These are phyloP conservation scores for Canavalia ensiformis DNA, from an alignment of 306 rosid genomes.

Conservation along the genomic window DNA sequence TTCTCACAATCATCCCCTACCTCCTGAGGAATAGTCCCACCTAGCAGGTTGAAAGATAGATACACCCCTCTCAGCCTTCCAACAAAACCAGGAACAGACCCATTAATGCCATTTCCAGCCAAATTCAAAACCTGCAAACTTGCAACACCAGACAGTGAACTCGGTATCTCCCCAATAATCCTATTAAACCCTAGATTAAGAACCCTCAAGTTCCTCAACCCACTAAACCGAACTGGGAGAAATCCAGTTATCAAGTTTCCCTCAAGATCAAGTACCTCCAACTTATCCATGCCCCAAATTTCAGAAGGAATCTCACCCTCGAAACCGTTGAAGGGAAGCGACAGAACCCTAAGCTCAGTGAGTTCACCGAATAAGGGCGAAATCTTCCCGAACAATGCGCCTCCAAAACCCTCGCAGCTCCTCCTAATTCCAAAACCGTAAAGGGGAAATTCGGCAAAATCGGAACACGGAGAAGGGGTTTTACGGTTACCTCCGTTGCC, in stretches of 20 bases:
- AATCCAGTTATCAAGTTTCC: slow-evolving; percentile 68
- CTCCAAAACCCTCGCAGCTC: slow-evolving; percentile 49
- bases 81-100: slow-evolving; percentile 67
- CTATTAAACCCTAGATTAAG: slow-evolving; percentile 76
- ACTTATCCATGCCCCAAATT: slow-evolving; percentile 66
- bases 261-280: slow-evolving; percentile 86
- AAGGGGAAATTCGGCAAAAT: slow-evolving; percentile 64
- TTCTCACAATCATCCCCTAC: slow-evolving; percentile 70
- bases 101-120: slow-evolving; percentile 73
- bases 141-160: slow-evolving; percentile 47
- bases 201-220: slow-evolving; percentile 63
- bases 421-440: slow-evolving; percentile 72
- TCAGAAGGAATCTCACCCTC: slow-evolving; percentile 66
- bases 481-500: slow-evolving; percentile 59
- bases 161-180: slow-evolving; percentile 71
- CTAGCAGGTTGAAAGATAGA: slow-evolving; percentile 63
- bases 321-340: slow-evolving; percentile 71
- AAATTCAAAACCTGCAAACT: slow-evolving; percentile 74
- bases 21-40: slow-evolving; percentile 67
- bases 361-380: slow-evolving; percentile 63
- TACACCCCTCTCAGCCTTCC: slow-evolving; percentile 69
- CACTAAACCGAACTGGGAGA: slow-evolving; percentile 51
- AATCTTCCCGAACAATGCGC: slow-evolving; percentile 66
- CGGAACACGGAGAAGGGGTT: slow-evolving; percentile 50
- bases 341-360: slow-evolving; percentile 68